Percentiles rank a stretch among this genome's conserved stretches.
These are phyloP conservation scores for Hygrophila difformis DNA, from an alignment of 257 asterid genomes.

Conservation along the genomic window DNA sequence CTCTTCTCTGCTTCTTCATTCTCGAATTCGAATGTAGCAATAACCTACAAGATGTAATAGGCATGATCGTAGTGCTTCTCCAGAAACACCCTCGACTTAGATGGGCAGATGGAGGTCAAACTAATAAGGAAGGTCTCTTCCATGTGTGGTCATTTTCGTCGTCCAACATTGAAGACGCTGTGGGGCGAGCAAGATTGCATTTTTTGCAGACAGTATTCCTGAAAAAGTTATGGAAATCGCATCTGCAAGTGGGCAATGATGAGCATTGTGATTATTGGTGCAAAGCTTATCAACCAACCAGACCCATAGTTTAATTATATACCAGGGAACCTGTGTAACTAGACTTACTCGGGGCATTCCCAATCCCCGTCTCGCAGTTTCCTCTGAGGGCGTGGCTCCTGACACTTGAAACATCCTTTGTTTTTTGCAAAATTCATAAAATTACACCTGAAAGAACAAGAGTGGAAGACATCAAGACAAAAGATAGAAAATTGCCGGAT, in stretches of 20 bases:
- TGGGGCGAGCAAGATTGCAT: slow-evolving; percentile 49
- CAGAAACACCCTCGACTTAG: too few species aligned
- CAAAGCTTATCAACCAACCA: background rate
- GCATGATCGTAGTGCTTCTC: too few species aligned
- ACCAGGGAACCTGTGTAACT: slow-evolving; percentile 3
- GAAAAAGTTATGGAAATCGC: slow-evolving; percentile 58
- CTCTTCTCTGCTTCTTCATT: too few species aligned
- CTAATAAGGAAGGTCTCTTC: slow-evolving; percentile 51
- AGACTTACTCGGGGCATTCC: slow-evolving; percentile 79
- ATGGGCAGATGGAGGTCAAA: too few species aligned
- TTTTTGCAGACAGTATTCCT: slow-evolving; percentile 55
- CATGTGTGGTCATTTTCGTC: slow-evolving; percentile 28
- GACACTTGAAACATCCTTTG: slow-evolving; percentile 55
- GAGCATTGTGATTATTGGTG: background rate
- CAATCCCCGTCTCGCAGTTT: slow-evolving; percentile 73
- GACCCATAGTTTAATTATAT: background rate
- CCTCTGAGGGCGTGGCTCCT: slow-evolving; percentile 52
- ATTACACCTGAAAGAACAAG: slow-evolving; percentile 43
- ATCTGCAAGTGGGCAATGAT: slow-evolving; percentile 32
- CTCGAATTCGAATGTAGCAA: too few species aligned
- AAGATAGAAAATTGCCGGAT: background rate
- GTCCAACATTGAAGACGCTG: slow-evolving; percentile 12
- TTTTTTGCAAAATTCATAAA: slow-evolving; percentile 77
- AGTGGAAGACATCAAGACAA: slow-evolving; percentile 9
- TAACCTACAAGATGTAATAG: too few species aligned